Base-by-base conservation (phyloP, 2,329 filamentous ascomycete species). In the Raffaelea deltoideospora region DNA sequence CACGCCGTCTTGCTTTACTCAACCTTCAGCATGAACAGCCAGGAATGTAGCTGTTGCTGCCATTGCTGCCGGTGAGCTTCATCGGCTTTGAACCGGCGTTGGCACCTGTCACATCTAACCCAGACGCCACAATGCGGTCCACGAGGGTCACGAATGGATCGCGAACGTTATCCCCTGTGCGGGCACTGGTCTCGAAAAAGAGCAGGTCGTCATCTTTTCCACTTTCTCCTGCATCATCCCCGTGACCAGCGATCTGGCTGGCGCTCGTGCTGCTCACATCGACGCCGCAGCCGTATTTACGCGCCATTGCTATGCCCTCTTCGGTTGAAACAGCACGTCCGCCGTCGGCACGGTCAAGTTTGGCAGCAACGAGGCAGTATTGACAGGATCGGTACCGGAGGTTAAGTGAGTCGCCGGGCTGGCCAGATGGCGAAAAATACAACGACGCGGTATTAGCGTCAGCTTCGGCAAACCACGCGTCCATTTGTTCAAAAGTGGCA, bases 101-200 rank as follows among this genome's bases (percentile, higher is more conserved):
- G n/a, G n/a, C n/a, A n/a, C n/a, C n/a, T n/a, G n/a, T n/a, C n/a
- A n/a, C n/a, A n/a, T n/a, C n/a, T n/a, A n/a, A 14, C 9, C 38
- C 40, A 5, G 42, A 39, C 24, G 36, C 21, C 20, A 69, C 59
- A 41, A 72, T 64, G 41, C 52, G 53, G 44, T 67, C 61, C 21
- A 72, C 63, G 32, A 68, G 56, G 35, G 68, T 65, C 33, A 67
- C 52, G 48, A 72, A 72, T 15, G 65, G 62, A 47, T 53, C 55
- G 41, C 60, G 53, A 18, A 70, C 60, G 46, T 68, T 64, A 47
- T 69, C 63, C 34, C 63, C 55, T 19, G 66, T 68, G 54, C 67
- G 67, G 31, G 64, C 58, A 48, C 67, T 71, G 31, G 63, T 63
- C 52, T 72, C 68, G 44, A 65, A 68, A 50, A 70, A 72, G 7